phyloP scores from a whole-genome alignment of 83 land plant genomes.

The Isoetes engelmannii region DNA sequence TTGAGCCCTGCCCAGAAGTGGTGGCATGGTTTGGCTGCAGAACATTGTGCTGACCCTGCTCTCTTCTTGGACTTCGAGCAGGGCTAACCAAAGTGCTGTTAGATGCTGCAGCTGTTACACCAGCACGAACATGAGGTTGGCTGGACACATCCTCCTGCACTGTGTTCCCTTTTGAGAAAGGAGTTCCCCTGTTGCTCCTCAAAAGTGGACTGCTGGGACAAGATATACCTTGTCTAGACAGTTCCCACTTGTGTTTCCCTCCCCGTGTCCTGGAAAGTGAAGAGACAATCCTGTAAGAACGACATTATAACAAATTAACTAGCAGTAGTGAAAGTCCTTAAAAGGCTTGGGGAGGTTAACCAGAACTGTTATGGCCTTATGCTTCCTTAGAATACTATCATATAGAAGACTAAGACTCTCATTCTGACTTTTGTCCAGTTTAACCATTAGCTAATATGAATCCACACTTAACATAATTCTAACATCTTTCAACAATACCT shows the following conservation, averaged over 20 bases:
- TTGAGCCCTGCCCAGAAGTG: conserved; percentile 67
- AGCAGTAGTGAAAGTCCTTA: conserved; percentile 1
- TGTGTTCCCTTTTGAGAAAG: conserved; percentile 32
- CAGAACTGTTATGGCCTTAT: conserved; percentile 27
- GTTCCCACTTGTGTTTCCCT: conserved; percentile 27
- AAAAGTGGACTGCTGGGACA: conserved; percentile 25
- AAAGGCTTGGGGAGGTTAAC: conserved; percentile 24
- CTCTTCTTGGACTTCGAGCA: conserved; percentile 51
- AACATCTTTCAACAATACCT: conserved; percentile 17
- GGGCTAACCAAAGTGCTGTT: conserved; percentile 74
- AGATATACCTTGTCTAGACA: conserved; percentile 24
- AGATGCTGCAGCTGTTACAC: conserved; percentile 45
- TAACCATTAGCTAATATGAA: no score
- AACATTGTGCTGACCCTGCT: conserved; percentile 33
- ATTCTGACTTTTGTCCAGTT: no score
- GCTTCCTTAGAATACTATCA: background rate
- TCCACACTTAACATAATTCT: no score
- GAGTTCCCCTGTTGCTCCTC: conserved; percentile 22
- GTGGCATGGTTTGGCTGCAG: conserved; percentile 33
- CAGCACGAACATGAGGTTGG: conserved; percentile 37
- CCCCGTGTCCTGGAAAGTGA: conserved; percentile 20
- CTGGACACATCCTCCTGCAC: conserved; percentile 19
- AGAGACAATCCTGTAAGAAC: background rate
- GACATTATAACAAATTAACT: background rate
- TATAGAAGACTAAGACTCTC: no score